These are phyloP conservation scores for Triticum dicoccoides DNA, from an alignment of 176 grass and related monocot species.

Conservation along the genomic window DNA sequence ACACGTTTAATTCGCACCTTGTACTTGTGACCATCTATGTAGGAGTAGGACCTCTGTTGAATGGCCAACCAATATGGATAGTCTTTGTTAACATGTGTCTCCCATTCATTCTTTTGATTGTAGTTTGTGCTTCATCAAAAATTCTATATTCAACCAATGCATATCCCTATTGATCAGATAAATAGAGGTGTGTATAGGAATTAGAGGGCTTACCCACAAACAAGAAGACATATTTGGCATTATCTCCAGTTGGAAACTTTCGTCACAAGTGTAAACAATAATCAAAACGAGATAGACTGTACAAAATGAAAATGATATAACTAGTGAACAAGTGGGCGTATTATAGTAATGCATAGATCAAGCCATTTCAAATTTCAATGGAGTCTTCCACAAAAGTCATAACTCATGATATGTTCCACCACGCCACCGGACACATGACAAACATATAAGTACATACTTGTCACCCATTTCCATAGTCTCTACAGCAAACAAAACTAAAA, in stretches of 20 bases:
- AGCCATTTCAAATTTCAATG: no score
- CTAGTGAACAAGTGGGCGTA: no score
- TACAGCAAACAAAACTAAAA: no score
- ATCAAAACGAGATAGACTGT: neutral
- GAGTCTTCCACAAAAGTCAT: no score
- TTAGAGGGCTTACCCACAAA: constrained; percentile 6
- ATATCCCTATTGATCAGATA: constrained; percentile 44
- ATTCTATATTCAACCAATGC: constrained; percentile 57
- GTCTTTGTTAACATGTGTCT: constrained; percentile 52
- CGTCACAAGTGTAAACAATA: neutral
- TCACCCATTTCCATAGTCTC: no score
- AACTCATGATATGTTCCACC: no score
- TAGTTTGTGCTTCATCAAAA: constrained; percentile 52
- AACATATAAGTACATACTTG: no score
- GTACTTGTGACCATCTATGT: constrained; percentile 9
- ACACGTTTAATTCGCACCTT: constrained; percentile 14
- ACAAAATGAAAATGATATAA: no score
- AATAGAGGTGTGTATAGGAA: neutral
- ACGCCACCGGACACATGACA: no score
- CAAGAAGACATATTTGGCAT: neutral
- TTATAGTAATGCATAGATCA: no score
- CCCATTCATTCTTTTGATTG: constrained; percentile 48
- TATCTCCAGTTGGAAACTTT: neutral
- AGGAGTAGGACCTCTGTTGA: constrained; percentile 53
- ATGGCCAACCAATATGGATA: constrained; percentile 52